Evolutionary conservation across 2,329 filamentous ascomycete genomes (phyloP), one percentile per base, ranked within the genome.

Genomic region (Onygenales sp.): DNA sequence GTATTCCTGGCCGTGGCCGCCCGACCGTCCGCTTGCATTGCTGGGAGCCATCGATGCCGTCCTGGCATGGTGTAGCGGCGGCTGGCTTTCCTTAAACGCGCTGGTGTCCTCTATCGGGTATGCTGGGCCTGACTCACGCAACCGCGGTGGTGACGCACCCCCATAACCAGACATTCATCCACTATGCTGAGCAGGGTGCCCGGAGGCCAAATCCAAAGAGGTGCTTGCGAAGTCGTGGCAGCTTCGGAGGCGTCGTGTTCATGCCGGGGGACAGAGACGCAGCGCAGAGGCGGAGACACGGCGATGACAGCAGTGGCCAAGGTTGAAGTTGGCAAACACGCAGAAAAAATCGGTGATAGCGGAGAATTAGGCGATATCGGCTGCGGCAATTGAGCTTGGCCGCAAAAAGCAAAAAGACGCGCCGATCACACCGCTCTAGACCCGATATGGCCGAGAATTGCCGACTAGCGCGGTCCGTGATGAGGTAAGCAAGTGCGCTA

Each of bases 11-110:
- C 58, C 57, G 56, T 48, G 57, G 52, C 41, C 63, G 56, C 49
- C 50, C 3, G 36, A 35, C 32, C 32, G 50, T 44, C 58, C 50
- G 48, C 55, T 61, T 55, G 62, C 62, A 58, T 64, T 58, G 59
- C 59, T 59, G 54, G 61, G 54, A 53, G 64, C 61, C 68, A 71
- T 72, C 33, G 55, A 46, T 57, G 59, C 61, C 55, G 60, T 59
- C 57, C 59, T 57, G 53, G 67, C 63, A 68, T 65, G 60, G 60
- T 60, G 55, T 43, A 63, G 56, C 64, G 65, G 69, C 66, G 59
- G 63, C 54, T 54, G 52, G 52, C 31, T 43, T 32, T 50, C 41
- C 13, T 42, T 43, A 21, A 41, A 47, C 42, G 42, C 44, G 11
- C 45, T 41, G 27, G 14, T 5, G 7, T 14, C 38, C 17, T 13